Percentiles rank a stretch among this genome's conserved stretches.
phyloP scores from a whole-genome alignment of 192 early-diverging fungal genomes.

The Entomortierella beljakovae region DNA sequence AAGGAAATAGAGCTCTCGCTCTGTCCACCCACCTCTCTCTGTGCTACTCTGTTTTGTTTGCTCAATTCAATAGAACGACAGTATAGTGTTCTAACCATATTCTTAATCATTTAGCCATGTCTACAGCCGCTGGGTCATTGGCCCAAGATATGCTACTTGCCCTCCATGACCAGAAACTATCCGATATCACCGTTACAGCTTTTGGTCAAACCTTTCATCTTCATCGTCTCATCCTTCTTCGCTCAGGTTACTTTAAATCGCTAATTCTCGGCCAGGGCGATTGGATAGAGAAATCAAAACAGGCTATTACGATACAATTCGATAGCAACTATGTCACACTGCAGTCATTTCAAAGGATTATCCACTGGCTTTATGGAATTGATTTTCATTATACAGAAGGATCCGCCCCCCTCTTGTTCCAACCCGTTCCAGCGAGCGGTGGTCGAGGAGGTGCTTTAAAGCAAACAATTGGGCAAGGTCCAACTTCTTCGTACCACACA shows the following conservation, averaged over 20 bases:
- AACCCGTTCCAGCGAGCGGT: background rate
- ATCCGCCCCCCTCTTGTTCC: conserved; percentile 26
- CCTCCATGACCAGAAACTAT: conserved; percentile 46
- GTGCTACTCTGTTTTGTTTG: background rate
- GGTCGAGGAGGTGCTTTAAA: background rate
- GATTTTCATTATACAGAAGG: conserved; percentile 49
- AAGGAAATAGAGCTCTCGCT: no score
- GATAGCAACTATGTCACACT: conserved; percentile 43
- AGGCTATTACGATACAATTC: conserved; percentile 37
- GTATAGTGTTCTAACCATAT: no score
- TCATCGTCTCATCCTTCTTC: conserved; percentile 47
- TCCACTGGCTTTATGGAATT: conserved; percentile 55
- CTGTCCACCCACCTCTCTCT: background rate
- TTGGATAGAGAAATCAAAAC: conserved; percentile 50
- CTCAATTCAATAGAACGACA: no score
- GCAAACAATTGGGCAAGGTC: background rate
- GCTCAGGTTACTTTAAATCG: conserved; percentile 45
- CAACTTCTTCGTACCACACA: background rate
- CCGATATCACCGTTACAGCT: conserved; percentile 47
- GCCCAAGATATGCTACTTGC: conserved; percentile 53
- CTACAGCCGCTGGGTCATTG: conserved; percentile 38
- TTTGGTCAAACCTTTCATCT: conserved; percentile 49
- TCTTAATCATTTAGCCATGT: conserved; percentile 1
- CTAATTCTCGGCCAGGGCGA: conserved; percentile 49
- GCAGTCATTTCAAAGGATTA: conserved; percentile 47